phyloP scores from a whole-genome alignment of 2,329 filamentous ascomycete species.

The Epicoccum sorghinum region DNA sequence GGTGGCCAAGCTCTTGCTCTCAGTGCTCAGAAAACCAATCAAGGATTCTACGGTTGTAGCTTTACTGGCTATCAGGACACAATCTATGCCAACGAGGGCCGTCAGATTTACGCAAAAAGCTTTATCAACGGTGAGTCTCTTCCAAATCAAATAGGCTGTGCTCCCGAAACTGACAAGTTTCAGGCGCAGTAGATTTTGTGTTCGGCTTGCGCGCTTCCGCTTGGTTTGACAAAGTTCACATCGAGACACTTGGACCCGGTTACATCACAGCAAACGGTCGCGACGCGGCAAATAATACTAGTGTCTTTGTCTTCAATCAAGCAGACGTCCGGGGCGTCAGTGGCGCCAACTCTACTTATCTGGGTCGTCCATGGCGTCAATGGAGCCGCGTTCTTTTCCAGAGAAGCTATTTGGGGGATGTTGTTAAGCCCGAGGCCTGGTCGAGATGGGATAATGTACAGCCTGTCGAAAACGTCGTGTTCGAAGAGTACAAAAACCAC shows the following conservation, averaged over 20 bases:
- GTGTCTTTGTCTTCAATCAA: constrained; percentile 61
- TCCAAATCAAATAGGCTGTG: background rate
- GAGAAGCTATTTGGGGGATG: constrained; percentile 55
- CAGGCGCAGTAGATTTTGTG: constrained; percentile 60
- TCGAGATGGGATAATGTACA: constrained; percentile 31
- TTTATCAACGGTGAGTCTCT: constrained; percentile 56
- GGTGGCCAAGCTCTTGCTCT: constrained; percentile 56
- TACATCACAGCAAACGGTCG: constrained; percentile 33
- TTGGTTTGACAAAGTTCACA: constrained; percentile 53
- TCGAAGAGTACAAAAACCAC: constrained; percentile 25
- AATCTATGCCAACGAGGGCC: constrained; percentile 48
- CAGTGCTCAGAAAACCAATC: constrained; percentile 54
- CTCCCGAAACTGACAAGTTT: background rate
- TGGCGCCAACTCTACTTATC: constrained; percentile 46
- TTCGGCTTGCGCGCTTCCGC: constrained; percentile 56
- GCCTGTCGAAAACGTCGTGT: constrained; percentile 20
- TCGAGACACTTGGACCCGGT: constrained; percentile 20
- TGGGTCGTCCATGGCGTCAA: constrained; percentile 58
- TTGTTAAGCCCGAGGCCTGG: constrained; percentile 67
- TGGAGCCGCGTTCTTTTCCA: constrained; percentile 58
- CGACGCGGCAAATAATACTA: constrained; percentile 30
- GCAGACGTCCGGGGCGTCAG: constrained; percentile 50
- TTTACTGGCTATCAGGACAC: constrained; percentile 64
- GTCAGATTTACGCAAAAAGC: constrained; percentile 60
- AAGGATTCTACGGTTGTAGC: constrained; percentile 62